Conservation (phyloP, 164 flowering plant species). For the Magnolia officinalis region DNA sequence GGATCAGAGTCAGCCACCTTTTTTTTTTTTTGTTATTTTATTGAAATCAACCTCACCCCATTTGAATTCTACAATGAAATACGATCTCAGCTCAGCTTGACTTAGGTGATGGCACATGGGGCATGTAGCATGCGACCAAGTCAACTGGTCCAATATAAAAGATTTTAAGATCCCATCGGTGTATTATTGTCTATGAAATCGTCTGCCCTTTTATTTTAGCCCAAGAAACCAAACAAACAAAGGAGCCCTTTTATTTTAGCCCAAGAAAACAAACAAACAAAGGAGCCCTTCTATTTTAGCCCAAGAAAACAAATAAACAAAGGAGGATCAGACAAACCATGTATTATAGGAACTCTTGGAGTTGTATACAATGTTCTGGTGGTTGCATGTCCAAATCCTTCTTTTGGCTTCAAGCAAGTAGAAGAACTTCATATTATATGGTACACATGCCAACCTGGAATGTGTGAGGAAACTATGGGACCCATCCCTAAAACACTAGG, state of each 20-base stretch:
- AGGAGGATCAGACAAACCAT: not conserved
- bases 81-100: not conserved
- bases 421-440: too few species aligned
- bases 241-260: too few species aligned
- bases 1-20: too few species aligned
- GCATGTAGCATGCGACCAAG: not conserved
- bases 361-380: not conserved
- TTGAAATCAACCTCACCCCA: not conserved
- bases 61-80: not conserved
- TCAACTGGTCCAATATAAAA: slow-evolving; percentile 2
- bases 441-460: not conserved
- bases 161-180: not conserved
- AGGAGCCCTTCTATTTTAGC: not conserved
- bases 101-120: not conserved
- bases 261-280: not conserved
- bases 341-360: not conserved
- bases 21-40: too few species aligned
- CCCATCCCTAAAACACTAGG: too few species aligned
- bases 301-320: not conserved
- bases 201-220: not conserved
- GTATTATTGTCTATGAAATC: not conserved
- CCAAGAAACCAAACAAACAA: not conserved
- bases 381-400: slow-evolving; percentile 3
- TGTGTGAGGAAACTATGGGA: not conserved
- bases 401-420: not conserved